These are phyloP conservation scores for Pichia sorboxylosa DNA, from an alignment of 1,139 yeast genomes.

Conservation along the genomic window DNA sequence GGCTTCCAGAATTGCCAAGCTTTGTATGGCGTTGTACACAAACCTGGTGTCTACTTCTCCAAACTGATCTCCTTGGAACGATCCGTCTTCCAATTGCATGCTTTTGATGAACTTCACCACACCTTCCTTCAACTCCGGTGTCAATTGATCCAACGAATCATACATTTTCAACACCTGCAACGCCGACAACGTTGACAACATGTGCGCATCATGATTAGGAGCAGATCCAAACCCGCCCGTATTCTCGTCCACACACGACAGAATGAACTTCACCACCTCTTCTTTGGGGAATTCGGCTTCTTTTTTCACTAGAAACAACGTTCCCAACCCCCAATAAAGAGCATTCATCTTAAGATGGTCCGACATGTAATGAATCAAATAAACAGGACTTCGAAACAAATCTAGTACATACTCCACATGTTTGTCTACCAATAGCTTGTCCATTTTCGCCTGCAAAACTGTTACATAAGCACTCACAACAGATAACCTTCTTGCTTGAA, in stretches of 20 bases:
- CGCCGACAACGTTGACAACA: slow-evolving; percentile 80
- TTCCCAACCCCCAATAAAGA: slow-evolving; percentile 87
- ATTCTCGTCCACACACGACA: slow-evolving; percentile 49
- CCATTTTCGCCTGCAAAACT: background rate
- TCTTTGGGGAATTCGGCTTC: slow-evolving; percentile 44
- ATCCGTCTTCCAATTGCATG: slow-evolving; percentile 63
- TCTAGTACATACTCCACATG: slow-evolving; percentile 43
- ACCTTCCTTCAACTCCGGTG: slow-evolving; percentile 20
- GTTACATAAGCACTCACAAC: background rate
- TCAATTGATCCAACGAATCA: slow-evolving; percentile 38
- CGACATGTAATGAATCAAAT: slow-evolving; percentile 75
- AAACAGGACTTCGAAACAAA: slow-evolving; percentile 38
- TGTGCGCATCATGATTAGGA: slow-evolving; percentile 81
- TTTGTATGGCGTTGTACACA: slow-evolving; percentile 69
- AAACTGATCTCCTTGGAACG: slow-evolving; percentile 79
- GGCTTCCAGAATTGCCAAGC: slow-evolving; percentile 56
- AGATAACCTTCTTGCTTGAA: no score
- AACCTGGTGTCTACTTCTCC: slow-evolving; percentile 93
- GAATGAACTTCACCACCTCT: slow-evolving; percentile 56
- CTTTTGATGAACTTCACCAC: slow-evolving; percentile 37
- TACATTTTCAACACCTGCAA: slow-evolving; percentile 66
- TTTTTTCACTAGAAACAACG: slow-evolving; percentile 51
- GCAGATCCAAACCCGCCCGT: slow-evolving; percentile 86
- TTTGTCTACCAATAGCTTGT: slow-evolving; percentile 23
- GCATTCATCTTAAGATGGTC: slow-evolving; percentile 90